Conservation (phyloP, 495 filamentous ascomycete genomes). For the Aspergillus wentii region DNA sequence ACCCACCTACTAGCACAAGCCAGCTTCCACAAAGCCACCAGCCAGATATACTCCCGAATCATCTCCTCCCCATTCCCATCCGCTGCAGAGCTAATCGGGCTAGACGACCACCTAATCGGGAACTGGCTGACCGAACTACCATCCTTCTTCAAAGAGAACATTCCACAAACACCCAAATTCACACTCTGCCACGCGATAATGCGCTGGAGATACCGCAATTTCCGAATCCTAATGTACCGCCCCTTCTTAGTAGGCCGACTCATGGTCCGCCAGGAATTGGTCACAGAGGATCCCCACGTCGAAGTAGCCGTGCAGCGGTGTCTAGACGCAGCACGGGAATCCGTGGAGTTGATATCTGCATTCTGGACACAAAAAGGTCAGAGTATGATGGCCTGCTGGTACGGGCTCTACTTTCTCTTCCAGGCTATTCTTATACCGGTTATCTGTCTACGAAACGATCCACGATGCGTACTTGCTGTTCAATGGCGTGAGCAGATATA, state of each 20-base stretch:
- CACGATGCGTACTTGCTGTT: constrained; percentile 1
- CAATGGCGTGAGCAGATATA: constrained; percentile 11
- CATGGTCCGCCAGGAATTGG: constrained; percentile 5
- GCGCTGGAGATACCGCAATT: constrained; percentile 17
- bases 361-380: constrained; percentile 10
- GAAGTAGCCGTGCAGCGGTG: constrained; percentile 12
- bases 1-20: constrained; percentile 13
- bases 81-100: constrained; percentile 8
- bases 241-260: constrained; percentile 12
- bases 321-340: constrained; percentile 10
- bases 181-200: constrained; percentile 14
- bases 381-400: constrained; percentile 18
- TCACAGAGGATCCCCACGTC: neutral
- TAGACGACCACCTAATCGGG: constrained; percentile 14
- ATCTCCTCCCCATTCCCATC: constrained; percentile 14
- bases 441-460: constrained; percentile 16
- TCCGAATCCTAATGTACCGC: constrained; percentile 16
- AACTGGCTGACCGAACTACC: constrained; percentile 7
- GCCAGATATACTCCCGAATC: constrained; percentile 14
- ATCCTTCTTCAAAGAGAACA: constrained; percentile 9
- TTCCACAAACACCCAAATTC: constrained; percentile 7
- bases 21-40: constrained; percentile 11
- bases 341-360: constrained; percentile 10
- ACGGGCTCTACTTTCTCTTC: constrained; percentile 17
- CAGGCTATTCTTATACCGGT: constrained; percentile 16